phyloP scores from a whole-genome alignment of 495 filamentous ascomycete genomes.

The Talaromyces liani region DNA sequence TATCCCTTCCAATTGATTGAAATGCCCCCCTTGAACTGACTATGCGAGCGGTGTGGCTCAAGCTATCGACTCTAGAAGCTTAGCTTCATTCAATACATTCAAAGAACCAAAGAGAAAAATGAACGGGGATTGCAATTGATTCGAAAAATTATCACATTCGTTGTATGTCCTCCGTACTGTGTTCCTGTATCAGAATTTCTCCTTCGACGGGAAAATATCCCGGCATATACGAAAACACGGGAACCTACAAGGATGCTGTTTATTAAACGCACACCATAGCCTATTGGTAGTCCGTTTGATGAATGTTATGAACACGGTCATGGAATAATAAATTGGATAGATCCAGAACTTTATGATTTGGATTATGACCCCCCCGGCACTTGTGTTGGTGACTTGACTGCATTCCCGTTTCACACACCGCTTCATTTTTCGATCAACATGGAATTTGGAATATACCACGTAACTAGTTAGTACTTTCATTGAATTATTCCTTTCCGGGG shows the following conservation, averaged over 20 bases:
- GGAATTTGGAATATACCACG: not conserved
- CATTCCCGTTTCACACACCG: constrained; percentile 3
- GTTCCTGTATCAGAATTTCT: not conserved
- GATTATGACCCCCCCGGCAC: not conserved
- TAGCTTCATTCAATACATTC: not conserved
- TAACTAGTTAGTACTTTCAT: not conserved
- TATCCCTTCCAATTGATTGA: not conserved
- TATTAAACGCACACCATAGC: not conserved
- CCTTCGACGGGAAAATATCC: not conserved
- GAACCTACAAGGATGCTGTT: not conserved
- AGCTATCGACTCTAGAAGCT: not conserved
- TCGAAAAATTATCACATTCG: not conserved
- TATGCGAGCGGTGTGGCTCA: constrained; percentile 1
- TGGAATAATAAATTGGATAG: not conserved
- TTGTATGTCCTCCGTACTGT: not conserved
- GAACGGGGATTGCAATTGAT: not conserved
- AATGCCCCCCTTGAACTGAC: not conserved
- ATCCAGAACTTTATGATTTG: not conserved
- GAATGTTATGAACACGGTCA: not conserved
- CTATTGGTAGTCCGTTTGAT: not conserved
- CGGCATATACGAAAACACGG: not conserved
- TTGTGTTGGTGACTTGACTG: not conserved
- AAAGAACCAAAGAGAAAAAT: not conserved
- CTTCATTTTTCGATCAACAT: constrained; percentile 1
- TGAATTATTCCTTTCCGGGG: not conserved